Evolutionary conservation across 148 eudicot species (phyloP).

Genomic region (Vaccinium corymbosum): DNA sequence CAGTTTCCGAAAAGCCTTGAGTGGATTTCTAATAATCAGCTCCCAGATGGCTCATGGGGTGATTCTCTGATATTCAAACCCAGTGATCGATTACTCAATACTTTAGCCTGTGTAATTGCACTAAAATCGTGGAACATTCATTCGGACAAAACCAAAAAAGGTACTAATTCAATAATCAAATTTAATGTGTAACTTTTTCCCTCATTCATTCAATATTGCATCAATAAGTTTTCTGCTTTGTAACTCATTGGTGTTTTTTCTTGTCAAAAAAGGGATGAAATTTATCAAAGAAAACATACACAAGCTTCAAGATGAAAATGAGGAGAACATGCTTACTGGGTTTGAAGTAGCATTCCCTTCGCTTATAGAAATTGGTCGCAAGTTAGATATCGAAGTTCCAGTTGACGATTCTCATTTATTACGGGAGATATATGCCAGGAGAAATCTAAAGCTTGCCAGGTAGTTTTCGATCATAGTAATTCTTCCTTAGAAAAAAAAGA

Average conservation of each 20-base stretch:
- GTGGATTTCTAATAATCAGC: slow-evolving; percentile 76
- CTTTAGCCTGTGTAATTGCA: slow-evolving; percentile 76
- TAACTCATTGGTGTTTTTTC: neutral
- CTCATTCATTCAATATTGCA: neutral
- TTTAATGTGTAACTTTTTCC: neutral
- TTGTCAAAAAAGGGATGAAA: slow-evolving; percentile 32
- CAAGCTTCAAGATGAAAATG: slow-evolving; percentile 56
- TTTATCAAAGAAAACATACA: slow-evolving; percentile 59
- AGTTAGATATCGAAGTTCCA: slow-evolving; percentile 48
- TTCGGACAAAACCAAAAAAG: slow-evolving; percentile 38
- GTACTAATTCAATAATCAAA: slow-evolving; percentile 5
- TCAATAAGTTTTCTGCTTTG: neutral
- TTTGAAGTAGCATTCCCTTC: slow-evolving; percentile 90
- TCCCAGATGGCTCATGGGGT: slow-evolving; percentile 85
- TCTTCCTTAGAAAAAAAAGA: neutral
- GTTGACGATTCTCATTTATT: slow-evolving; percentile 37
- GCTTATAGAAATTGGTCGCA: slow-evolving; percentile 59
- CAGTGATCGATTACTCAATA: slow-evolving; percentile 62
- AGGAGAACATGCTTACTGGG: slow-evolving; percentile 83
- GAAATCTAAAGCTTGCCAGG: slow-evolving; percentile 71
- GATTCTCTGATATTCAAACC: slow-evolving; percentile 42
- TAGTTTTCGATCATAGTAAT: neutral
- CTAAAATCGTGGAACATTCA: slow-evolving; percentile 63
- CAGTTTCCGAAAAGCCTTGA: slow-evolving; percentile 62
- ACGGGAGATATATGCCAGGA: slow-evolving; percentile 51